phyloP scores from a whole-genome alignment of 768 basidiomycete genomes.

The Ramaria rubella region DNA sequence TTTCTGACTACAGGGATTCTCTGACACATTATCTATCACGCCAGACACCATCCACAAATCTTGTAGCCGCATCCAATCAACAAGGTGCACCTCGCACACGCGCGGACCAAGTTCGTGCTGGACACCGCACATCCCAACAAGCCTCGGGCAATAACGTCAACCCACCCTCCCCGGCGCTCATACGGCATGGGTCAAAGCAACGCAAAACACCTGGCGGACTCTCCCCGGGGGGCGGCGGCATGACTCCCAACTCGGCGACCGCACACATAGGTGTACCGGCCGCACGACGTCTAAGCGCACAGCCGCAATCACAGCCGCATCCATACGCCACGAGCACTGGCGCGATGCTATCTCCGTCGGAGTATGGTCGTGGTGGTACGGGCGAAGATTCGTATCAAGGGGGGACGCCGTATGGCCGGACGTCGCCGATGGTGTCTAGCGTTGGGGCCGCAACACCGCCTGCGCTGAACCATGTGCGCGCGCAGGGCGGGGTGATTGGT shows the following conservation, averaged over 20 bases:
- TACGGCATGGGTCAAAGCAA: slow-evolving; percentile 69
- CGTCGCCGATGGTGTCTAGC: slow-evolving; percentile 75
- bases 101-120: slow-evolving; percentile 1
- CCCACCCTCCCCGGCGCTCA: slow-evolving; percentile 73
- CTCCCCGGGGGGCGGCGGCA: slow-evolving; percentile 39
- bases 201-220: slow-evolving; percentile 50
- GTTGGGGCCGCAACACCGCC: slow-evolving; percentile 56
- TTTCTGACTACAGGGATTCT: background rate
- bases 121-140: slow-evolving; percentile 51
- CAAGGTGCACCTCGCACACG: background rate
- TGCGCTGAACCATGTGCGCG: slow-evolving; percentile 66
- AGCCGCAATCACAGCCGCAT: slow-evolving; percentile 45
- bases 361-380: slow-evolving; percentile 40
- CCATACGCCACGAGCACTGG: slow-evolving; percentile 48
- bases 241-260: slow-evolving; percentile 65
- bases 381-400: slow-evolving; percentile 53
- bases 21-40: background rate
- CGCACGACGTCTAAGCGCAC: slow-evolving; percentile 35
- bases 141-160: slow-evolving; percentile 40
- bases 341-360: slow-evolving; percentile 36
- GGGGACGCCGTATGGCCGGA: slow-evolving; percentile 64
- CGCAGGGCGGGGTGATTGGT: slow-evolving; percentile 62
- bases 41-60: background rate
- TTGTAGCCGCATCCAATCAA: slow-evolving; percentile 1
- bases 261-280: slow-evolving; percentile 69